Percentiles rank a stretch among this genome's conserved stretches.
These are phyloP conservation scores for Nemania sp. DNA, from an alignment of 2,329 filamentous ascomycete genomes.

Conservation along the genomic window DNA sequence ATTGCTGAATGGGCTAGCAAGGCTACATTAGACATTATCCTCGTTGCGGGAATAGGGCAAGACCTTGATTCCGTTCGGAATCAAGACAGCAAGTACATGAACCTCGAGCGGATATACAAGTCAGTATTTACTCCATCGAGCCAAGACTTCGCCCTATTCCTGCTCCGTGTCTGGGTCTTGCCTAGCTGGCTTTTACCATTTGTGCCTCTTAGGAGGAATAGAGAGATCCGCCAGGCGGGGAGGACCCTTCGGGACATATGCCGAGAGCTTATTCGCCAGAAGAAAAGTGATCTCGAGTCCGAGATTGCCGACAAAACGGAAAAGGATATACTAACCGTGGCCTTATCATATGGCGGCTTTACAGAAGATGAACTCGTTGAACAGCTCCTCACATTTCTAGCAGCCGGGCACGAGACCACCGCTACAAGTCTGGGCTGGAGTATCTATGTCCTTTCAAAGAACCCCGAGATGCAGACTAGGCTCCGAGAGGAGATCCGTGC, in stretches of 20 bases:
- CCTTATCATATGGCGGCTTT: conserved; percentile 38
- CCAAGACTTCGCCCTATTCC: conserved; percentile 31
- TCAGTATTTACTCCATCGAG: conserved; percentile 22
- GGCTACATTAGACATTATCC: conserved; percentile 37
- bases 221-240: conserved; percentile 28
- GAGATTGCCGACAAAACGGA: conserved; percentile 36
- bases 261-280: conserved; percentile 36
- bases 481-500: conserved; percentile 39
- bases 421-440: conserved; percentile 38
- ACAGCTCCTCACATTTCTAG: conserved; percentile 39
- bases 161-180: conserved; percentile 34
- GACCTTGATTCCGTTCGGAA: conserved; percentile 34
- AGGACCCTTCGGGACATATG: conserved; percentile 33
- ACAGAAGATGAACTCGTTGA: conserved; percentile 40
- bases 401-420: conserved; percentile 38
- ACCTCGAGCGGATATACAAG: conserved; percentile 32
- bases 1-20: conserved; percentile 38
- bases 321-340: conserved; percentile 39
- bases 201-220: conserved; percentile 33
- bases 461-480: conserved; percentile 35
- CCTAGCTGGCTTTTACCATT: conserved; percentile 29
- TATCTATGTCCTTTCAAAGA: conserved; percentile 34
- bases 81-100: conserved; percentile 32
- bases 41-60: conserved; percentile 37
- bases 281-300: conserved; percentile 38